A percentile compares a stretch with the other conserved stretches of the same genome.
phyloP scores from a whole-genome alignment of 257 asterid genomes.

The Solanum pinnatisectum region DNA sequence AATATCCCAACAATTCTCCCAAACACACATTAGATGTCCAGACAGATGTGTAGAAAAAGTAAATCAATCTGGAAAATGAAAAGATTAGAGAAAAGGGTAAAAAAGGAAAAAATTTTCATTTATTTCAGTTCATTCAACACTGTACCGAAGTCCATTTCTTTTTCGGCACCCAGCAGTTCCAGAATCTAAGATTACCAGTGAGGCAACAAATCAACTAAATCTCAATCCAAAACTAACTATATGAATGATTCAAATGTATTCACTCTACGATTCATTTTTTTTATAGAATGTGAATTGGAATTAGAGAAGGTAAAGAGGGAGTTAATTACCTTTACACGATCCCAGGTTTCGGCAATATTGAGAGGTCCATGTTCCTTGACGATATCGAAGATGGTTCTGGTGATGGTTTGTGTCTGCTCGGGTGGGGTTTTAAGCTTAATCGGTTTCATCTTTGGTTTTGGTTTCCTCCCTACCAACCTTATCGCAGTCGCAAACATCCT shows the following conservation, averaged over 20 bases:
- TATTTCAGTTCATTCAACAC: neutral
- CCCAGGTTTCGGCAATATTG: slow-evolving; percentile 80
- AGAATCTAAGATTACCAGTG: neutral
- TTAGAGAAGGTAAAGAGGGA: neutral
- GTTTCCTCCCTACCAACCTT: slow-evolving; percentile 59
- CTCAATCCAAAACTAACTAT: neutral
- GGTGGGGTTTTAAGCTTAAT: slow-evolving; percentile 80
- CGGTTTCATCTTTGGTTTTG: slow-evolving; percentile 92
- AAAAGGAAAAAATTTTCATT: neutral
- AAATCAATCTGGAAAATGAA: neutral
- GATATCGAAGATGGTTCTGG: slow-evolving; percentile 68
- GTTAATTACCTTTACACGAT: slow-evolving; percentile 65
- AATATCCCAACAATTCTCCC: neutral
- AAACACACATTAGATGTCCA: neutral
- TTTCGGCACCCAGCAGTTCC: neutral
- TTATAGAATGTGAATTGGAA: neutral
- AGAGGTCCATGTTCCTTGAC: slow-evolving; percentile 91
- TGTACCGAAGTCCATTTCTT: neutral
- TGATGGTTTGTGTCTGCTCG: slow-evolving; percentile 85
- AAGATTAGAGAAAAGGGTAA: neutral
- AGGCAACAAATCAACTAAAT: neutral
- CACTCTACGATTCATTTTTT: neutral
- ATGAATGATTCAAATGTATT: neutral
- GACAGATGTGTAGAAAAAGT: neutral
- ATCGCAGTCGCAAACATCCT: slow-evolving; percentile 75